These are phyloP conservation scores for Helicocarpus griseus DNA, from an alignment of 2,329 filamentous ascomycete species.

Conservation along the genomic window DNA sequence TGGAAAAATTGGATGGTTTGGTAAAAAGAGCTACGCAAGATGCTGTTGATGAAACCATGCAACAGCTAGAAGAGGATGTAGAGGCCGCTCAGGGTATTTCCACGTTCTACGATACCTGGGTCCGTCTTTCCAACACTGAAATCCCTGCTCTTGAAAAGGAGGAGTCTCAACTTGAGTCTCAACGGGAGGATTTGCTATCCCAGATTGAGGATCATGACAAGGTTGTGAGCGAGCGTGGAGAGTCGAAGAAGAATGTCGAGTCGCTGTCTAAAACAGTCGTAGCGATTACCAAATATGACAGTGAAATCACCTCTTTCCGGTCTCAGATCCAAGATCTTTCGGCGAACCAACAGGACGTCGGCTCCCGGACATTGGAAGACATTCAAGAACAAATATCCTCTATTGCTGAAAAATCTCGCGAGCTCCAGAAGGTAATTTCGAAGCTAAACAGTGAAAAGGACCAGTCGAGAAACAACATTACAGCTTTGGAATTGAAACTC, in stretches of 20 bases:
- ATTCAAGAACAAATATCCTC: conserved; percentile 67
- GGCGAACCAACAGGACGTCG: conserved; percentile 61
- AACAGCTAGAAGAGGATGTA: conserved; percentile 53
- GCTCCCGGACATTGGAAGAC: conserved; percentile 65
- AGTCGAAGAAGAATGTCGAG: conserved; percentile 64
- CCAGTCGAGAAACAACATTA: conserved; percentile 57
- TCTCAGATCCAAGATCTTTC: conserved; percentile 64
- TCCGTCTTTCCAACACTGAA: conserved; percentile 56
- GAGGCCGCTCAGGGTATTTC: conserved; percentile 53
- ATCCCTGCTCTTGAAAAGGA: conserved; percentile 61
- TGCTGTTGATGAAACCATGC: conserved; percentile 52
- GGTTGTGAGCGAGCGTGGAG: conserved; percentile 50
- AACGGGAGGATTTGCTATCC: conserved; percentile 51
- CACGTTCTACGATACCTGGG: conserved; percentile 63
- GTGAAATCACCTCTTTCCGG: conserved; percentile 62
- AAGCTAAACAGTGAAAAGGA: conserved; percentile 64
- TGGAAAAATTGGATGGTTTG: conserved; percentile 54
- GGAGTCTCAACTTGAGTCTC: conserved; percentile 49
- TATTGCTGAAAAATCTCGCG: conserved; percentile 57
- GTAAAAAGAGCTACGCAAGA: conserved; percentile 44
- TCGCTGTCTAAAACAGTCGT: conserved; percentile 65
- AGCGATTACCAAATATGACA: conserved; percentile 62
- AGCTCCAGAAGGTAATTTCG: conserved; percentile 52
- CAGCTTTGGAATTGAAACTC: conserved; percentile 63
- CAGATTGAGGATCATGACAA: conserved; percentile 60